These are phyloP conservation scores for Tylopilus sp. DNA, from an alignment of 1,284 basidiomycete genomes.

Conservation along the genomic window DNA sequence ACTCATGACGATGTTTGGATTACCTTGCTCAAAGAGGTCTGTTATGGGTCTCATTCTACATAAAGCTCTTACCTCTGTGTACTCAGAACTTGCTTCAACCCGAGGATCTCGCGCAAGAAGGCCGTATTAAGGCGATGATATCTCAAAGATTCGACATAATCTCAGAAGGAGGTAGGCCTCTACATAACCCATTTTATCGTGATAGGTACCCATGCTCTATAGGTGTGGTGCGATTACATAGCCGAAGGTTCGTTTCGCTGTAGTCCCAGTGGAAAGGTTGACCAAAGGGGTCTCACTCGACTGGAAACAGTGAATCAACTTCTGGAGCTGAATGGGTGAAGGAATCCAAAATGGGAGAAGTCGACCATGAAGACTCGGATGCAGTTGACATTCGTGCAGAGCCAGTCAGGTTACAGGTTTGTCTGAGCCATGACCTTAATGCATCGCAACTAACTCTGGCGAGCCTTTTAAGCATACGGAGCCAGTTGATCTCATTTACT, in stretches of 20 bases:
- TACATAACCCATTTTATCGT: neutral
- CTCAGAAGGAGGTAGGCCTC: neutral
- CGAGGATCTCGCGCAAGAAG: conserved; percentile 2
- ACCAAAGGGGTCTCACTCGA: neutral
- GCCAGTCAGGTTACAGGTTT: too few relatives aligned
- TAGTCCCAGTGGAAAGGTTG: neutral
- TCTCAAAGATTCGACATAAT: conserved; percentile 1
- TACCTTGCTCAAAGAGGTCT: conserved; percentile 2
- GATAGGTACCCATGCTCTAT: neutral
- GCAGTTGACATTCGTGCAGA: too few relatives aligned
- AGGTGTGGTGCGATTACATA: conserved; percentile 5
- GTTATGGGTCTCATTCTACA: neutral
- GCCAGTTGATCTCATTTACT: too few relatives aligned
- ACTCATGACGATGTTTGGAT: conserved; percentile 9
- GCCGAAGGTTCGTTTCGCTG: neutral
- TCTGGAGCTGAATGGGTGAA: too few relatives aligned
- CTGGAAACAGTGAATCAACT: neutral
- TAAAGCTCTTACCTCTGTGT: neutral
- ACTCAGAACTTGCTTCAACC: conserved; percentile 4
- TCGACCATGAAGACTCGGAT: too few relatives aligned
- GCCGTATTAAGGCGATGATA: conserved; percentile 2
- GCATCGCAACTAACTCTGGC: too few relatives aligned
- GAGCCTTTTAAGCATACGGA: too few relatives aligned
- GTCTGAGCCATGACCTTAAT: too few relatives aligned
- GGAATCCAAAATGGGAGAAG: too few relatives aligned